Base-by-base conservation (phyloP, 2,329 filamentous ascomycete genomes). In the Clarireedia sp. region DNA sequence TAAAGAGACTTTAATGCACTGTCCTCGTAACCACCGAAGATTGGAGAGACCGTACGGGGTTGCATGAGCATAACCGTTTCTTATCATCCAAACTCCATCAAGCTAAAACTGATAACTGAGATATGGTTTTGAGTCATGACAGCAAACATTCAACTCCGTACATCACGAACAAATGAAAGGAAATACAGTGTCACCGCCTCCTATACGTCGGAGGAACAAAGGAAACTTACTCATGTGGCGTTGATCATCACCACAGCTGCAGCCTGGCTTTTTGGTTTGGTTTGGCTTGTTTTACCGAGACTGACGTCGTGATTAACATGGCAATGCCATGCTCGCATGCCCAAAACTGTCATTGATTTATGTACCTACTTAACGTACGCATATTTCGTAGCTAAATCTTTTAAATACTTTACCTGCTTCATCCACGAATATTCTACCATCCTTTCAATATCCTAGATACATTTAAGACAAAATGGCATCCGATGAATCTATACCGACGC, bases 401-500 rank as follows among this genome's bases (percentile, higher is more conserved):
- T 9, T 12, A 33, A 26, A n/a, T 24, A 41, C 16, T n/a, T 40
- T n/a, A 43, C 17, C 17, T 21, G 16, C 19, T 41, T 41, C 16
- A 19, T 41, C n/a, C 23, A 19, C 17, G 5, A 54, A 23, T 16
- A 26, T 36, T 49, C 16, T 43, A 19, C n/a, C 14, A 12, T 33
- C 19, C 52, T 43, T 16, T 26, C 8, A 4, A 12, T 2, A 21
- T 24, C 17, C n/a, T 16, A 43, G 23, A 37, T 33, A 5, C 36
- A 21, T 3, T 44, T n/a, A 16, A 29, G 14, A 57, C 55, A 59
- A 52, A 26, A 75, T 75, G 72, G 69, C 73, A 43, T 75, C 74
- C 41, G 74, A 77, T 60, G 74, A 77, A 59, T 66, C 72, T 19
- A 66, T 78, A 24, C 74, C 75, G 23, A 74, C 74, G 9, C 71